phyloP scores from a whole-genome alignment of 2,329 filamentous ascomycete species.

The Pseudogymnoascus sp. region DNA sequence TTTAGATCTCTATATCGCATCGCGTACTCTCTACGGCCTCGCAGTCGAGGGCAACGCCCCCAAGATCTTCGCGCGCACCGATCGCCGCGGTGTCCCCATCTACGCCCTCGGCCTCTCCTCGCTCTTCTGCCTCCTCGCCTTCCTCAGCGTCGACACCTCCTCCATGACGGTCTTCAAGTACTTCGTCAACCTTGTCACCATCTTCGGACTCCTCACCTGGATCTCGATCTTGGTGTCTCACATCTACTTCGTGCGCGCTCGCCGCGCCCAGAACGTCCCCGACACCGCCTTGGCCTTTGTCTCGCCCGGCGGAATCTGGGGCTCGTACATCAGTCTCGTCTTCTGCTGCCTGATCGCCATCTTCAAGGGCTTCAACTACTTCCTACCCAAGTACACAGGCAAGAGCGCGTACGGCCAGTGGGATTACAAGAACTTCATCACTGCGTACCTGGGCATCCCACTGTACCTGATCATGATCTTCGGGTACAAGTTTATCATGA shows the following conservation, averaged over 20 bases:
- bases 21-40: constrained; percentile 63
- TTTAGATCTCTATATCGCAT: constrained; percentile 53
- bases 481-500: constrained; percentile 43
- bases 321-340: constrained; percentile 59
- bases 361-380: constrained; percentile 77
- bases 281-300: constrained; percentile 52
- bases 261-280: constrained; percentile 51
- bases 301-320: constrained; percentile 64
- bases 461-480: constrained; percentile 53
- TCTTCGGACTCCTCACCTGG: constrained; percentile 29
- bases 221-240: constrained; percentile 51
- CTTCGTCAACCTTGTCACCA: constrained; percentile 59
- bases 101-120: constrained; percentile 38
- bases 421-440: constrained; percentile 58
- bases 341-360: constrained; percentile 68
- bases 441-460: constrained; percentile 55
- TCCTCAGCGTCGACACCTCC: constrained; percentile 52
- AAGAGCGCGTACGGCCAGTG: constrained; percentile 37
- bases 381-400: constrained; percentile 42
- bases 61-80: constrained; percentile 45
- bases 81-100: constrained; percentile 48
- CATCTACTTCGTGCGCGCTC: constrained; percentile 58
- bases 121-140: constrained; percentile 59
- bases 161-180: constrained; percentile 61
- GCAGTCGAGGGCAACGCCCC: constrained; percentile 61